These are phyloP conservation scores for Nigrospora oryzae DNA, from an alignment of 2,329 filamentous ascomycete species.

Conservation along the genomic window DNA sequence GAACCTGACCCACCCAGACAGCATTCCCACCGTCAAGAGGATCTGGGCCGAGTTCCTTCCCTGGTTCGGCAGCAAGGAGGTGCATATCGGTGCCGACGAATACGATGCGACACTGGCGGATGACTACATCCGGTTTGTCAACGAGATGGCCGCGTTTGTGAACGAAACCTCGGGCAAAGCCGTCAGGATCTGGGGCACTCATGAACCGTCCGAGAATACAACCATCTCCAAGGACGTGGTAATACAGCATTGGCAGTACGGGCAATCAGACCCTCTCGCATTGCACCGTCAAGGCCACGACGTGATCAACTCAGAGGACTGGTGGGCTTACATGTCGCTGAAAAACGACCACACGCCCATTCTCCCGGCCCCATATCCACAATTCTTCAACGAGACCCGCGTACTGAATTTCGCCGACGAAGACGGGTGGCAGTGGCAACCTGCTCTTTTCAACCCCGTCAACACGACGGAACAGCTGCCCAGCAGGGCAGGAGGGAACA, in stretches of 20 bases:
- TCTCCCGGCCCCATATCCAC: slow-evolving; percentile 33
- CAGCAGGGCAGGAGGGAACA: slow-evolving; percentile 16
- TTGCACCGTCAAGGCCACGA: slow-evolving; percentile 27
- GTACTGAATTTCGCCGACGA: slow-evolving; percentile 33
- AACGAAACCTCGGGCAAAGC: slow-evolving; percentile 26
- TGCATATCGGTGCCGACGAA: slow-evolving; percentile 48
- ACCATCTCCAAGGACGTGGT: slow-evolving; percentile 28
- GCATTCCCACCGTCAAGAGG: slow-evolving; percentile 38
- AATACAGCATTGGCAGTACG: slow-evolving; percentile 39
- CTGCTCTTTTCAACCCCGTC: slow-evolving; percentile 31
- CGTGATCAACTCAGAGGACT: slow-evolving; percentile 37
- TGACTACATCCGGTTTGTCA: slow-evolving; percentile 43
- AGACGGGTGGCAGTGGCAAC: slow-evolving; percentile 34
- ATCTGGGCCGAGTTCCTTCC: slow-evolving; percentile 45
- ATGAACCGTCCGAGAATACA: slow-evolving; percentile 29
- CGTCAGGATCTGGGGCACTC: slow-evolving; percentile 45
- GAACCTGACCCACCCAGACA: slow-evolving; percentile 43
- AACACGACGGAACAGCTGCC: slow-evolving; percentile 29
- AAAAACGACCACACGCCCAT: slow-evolving; percentile 43
- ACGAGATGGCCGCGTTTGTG: slow-evolving; percentile 37
- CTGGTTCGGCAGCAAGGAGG: slow-evolving; percentile 46
- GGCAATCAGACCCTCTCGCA: slow-evolving; percentile 33
- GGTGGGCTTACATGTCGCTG: slow-evolving; percentile 45
- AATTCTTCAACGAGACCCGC: slow-evolving; percentile 34
- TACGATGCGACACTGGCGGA: slow-evolving; percentile 34